phyloP scores from a whole-genome alignment of 2,329 filamentous ascomycete species.

The Shiraia sp. region DNA sequence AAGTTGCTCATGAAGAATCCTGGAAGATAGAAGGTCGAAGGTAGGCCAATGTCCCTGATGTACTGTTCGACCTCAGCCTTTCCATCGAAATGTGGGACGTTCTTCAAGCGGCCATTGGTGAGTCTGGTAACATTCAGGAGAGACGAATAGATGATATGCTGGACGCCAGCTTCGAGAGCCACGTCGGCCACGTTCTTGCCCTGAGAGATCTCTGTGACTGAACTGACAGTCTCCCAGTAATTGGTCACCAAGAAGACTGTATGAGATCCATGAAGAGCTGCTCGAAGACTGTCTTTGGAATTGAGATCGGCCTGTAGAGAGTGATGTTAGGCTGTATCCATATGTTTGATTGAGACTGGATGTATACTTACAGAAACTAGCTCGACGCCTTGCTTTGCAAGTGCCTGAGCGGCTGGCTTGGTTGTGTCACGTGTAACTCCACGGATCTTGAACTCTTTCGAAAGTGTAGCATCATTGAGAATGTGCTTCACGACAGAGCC shows the following conservation, averaged over 20 bases:
- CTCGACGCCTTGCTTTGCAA: constrained; percentile 22
- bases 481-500: constrained; percentile 53
- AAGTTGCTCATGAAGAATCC: constrained; percentile 61
- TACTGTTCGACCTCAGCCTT: constrained; percentile 61
- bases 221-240: constrained; percentile 16
- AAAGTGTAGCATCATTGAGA: constrained; percentile 51
- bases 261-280: constrained; percentile 51
- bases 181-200: constrained; percentile 26
- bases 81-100: constrained; percentile 57
- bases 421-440: constrained; percentile 54
- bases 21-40: constrained; percentile 54
- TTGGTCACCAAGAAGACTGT: constrained; percentile 56
- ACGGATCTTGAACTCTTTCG: constrained; percentile 53
- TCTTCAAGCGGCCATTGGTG: constrained; percentile 37
- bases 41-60: constrained; percentile 47
- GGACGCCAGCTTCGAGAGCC: constrained; percentile 16
- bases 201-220: constrained; percentile 19
- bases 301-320: constrained; percentile 49
- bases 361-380: constrained; percentile 16
- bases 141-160: constrained; percentile 27
- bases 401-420: constrained; percentile 22
- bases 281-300: constrained; percentile 44
- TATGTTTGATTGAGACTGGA: too few relatives aligned
- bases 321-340: constrained; percentile 13
- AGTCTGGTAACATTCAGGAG: constrained; percentile 21